A percentile compares a stretch with the other conserved stretches of the same genome.
Conservation (phyloP, 2,329 filamentous ascomycete species). For the Clonostachys byssicola region DNA sequence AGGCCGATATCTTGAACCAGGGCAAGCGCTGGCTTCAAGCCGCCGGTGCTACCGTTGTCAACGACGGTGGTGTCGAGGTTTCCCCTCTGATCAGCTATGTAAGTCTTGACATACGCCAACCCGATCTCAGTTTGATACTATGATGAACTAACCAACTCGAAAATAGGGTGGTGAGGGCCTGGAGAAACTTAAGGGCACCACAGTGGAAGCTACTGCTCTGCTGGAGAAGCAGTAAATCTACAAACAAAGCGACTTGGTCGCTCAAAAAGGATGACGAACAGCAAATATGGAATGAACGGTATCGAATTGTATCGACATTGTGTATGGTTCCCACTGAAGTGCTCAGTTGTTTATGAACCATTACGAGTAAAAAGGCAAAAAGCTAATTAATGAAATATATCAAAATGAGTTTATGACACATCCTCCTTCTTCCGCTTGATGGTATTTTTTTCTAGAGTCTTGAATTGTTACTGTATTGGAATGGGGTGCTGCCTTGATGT, state of each 20-base stretch:
- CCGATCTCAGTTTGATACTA: not conserved
- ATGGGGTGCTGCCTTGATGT: too few species aligned
- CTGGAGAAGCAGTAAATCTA: conserved; percentile 25
- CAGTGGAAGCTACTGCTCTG: conserved; percentile 47
- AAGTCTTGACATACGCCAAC: conserved; percentile 40
- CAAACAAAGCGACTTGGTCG: not conserved
- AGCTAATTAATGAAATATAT: too few species aligned
- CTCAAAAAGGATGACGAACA: not conserved
- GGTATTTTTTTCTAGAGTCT: too few species aligned
- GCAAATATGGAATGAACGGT: not conserved
- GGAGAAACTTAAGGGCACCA: conserved; percentile 47
- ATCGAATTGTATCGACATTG: not conserved
- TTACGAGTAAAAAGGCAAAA: too few species aligned
- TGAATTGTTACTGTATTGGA: too few species aligned
- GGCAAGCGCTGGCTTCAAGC: conserved; percentile 81
- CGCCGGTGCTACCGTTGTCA: conserved; percentile 71
- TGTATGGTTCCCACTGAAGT: too few species aligned
- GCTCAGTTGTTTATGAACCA: too few species aligned
- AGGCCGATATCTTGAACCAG: conserved; percentile 83
- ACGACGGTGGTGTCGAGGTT: conserved; percentile 75
- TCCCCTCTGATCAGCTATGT: conserved; percentile 94
- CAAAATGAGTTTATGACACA: too few species aligned
- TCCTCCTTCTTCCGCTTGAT: too few species aligned
- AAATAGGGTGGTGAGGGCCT: conserved; percentile 58
- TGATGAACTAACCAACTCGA: conserved; percentile 7